Conservation (phyloP, 108 stramenopile genomes). For the Cyclostephanos tholiformis region DNA sequence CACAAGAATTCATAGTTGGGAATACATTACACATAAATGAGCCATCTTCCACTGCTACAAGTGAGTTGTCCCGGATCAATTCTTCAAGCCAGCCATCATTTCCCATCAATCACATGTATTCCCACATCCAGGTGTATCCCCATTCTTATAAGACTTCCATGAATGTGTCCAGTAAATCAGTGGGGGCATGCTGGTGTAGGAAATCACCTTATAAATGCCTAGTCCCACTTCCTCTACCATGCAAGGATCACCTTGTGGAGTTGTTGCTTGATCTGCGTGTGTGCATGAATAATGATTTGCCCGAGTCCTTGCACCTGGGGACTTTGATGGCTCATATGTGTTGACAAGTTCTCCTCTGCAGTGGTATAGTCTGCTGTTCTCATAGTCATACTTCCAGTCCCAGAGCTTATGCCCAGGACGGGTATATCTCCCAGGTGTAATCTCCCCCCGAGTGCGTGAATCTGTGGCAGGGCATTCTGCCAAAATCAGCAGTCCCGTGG, state of each 20-base stretch:
- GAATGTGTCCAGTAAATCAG: neutral
- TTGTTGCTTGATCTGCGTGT: neutral
- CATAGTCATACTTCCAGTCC: neutral
- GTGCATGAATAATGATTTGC: no score
- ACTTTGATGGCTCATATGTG: neutral
- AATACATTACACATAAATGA: no score
- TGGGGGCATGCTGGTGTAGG: neutral
- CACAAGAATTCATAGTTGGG: no score
- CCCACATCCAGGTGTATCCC: no score
- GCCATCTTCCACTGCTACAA: no score
- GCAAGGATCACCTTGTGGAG: neutral
- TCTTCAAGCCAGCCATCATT: no score
- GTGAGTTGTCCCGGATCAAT: no score
- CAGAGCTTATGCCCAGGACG: neutral
- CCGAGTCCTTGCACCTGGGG: no score
- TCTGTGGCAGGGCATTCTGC: neutral
- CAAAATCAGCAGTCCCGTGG: neutral
- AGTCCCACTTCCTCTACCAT: neutral
- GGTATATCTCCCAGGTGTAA: neutral
- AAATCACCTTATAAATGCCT: neutral
- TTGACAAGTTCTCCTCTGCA: neutral
- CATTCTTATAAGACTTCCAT: neutral
- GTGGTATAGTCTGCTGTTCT: neutral
- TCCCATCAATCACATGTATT: no score
- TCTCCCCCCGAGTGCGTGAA: neutral